Percentiles rank a stretch among this genome's conserved stretches.
These are phyloP conservation scores for Tylopilus orsonianus DNA, from an alignment of 1,284 basidiomycete species.

Conservation along the genomic window DNA sequence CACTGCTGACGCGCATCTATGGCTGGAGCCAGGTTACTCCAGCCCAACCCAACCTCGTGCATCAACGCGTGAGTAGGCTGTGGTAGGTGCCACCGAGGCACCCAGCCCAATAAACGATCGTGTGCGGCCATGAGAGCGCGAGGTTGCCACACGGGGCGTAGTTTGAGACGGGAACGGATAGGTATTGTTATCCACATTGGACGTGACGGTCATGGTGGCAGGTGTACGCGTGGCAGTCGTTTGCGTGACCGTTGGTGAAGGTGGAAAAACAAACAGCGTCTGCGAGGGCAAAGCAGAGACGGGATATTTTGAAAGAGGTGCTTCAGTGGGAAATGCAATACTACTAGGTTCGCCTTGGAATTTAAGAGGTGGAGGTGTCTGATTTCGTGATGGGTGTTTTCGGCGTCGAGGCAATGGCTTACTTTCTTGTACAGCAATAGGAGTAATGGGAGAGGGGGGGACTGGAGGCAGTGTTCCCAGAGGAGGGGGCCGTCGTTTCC, in stretches of 20 bases:
- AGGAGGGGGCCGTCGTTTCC: slow-evolving; percentile 57
- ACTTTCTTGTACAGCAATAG: slow-evolving; percentile 41
- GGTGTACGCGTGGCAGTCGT: slow-evolving; percentile 52
- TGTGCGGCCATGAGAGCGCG: slow-evolving; percentile 62
- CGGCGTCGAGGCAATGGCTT: slow-evolving; percentile 27
- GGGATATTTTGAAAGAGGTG: slow-evolving; percentile 13
- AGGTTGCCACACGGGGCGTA: slow-evolving; percentile 73
- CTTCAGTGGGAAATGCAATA: slow-evolving; percentile 27
- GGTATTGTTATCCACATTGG: slow-evolving; percentile 44
- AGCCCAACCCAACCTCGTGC: slow-evolving; percentile 71
- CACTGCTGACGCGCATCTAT: slow-evolving; percentile 3
- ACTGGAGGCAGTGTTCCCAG: slow-evolving; percentile 66
- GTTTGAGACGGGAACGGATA: slow-evolving; percentile 59
- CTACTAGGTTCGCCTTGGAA: slow-evolving; percentile 35
- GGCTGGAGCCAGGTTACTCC: slow-evolving; percentile 33
- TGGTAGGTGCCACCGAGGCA: slow-evolving; percentile 71
- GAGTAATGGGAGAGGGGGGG: slow-evolving; percentile 61
- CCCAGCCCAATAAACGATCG: slow-evolving; percentile 71
- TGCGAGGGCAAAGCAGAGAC: slow-evolving; percentile 52
- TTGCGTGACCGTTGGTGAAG: slow-evolving; percentile 61
- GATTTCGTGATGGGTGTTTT: slow-evolving; percentile 47
- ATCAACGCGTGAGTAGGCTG: slow-evolving; percentile 78
- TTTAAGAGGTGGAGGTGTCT: slow-evolving; percentile 53
- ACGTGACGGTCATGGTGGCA: slow-evolving; percentile 73
- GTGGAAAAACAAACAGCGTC: slow-evolving; percentile 81